A percentile compares a stretch with the other conserved stretches of the same genome.
phyloP scores from a whole-genome alignment of 192 early-diverging fungal species.

The Paraglomus brasilianum region DNA sequence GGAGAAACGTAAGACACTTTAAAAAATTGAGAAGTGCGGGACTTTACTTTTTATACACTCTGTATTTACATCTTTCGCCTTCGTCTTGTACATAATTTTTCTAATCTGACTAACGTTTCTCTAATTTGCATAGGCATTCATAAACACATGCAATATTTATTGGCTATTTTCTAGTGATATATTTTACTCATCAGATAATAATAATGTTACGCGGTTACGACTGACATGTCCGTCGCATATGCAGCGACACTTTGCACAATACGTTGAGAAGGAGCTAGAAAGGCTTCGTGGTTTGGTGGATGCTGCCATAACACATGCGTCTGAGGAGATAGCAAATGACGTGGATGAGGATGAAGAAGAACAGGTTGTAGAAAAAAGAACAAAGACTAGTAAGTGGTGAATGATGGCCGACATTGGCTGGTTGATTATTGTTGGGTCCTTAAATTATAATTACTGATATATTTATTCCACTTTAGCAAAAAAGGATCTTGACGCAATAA shows the following conservation, averaged over 20 bases:
- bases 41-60: no score
- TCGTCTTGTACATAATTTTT: background rate
- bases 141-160: conserved; percentile 47
- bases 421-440: no score
- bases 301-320: conserved; percentile 22
- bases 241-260: conserved; percentile 40
- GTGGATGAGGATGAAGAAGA: background rate
- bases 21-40: no score
- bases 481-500: background rate
- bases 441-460: background rate
- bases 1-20: background rate
- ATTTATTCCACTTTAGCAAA: background rate
- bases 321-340: conserved; percentile 28
- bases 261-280: conserved; percentile 40
- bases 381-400: conserved; percentile 8
- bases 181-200: conserved; percentile 35
- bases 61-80: no score
- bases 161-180: conserved; percentile 52
- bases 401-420: background rate
- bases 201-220: conserved; percentile 32
- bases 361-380: background rate
- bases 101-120: conserved; percentile 6
- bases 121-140: conserved; percentile 42
- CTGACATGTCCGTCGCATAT: conserved; percentile 36
- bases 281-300: conserved; percentile 32